Evolutionary conservation across 2,329 filamentous ascomycete genomes (phyloP), one percentile per base, ranked within the genome.

Genomic region (Kalmusia sp.): DNA sequence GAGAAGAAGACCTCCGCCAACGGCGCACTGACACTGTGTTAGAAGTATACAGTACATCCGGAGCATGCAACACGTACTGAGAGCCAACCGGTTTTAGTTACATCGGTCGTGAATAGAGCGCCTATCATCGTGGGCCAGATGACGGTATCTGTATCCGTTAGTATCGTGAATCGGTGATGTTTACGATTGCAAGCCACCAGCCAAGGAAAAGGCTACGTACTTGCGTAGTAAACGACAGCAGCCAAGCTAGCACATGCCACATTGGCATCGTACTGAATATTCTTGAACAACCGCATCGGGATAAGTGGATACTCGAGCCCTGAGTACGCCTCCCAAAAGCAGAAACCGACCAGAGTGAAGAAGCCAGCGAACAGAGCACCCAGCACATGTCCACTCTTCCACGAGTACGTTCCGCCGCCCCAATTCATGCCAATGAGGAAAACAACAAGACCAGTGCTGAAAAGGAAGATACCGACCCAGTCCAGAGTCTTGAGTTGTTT

Each of bases 401-500:
- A 77, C 3, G 71, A 61, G 51, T 71, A 74, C 19, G 62, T 54
- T 2, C 58, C 64, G n/a, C 73, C 73, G 7, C 72, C 73, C 71
- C 70, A 80, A 21, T 76, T 78, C 49, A 82, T 68, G 4, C 79
- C 79, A 56, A 82, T 76, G 7, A 82, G 66, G 49, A 81, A 75
- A 0, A 81, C 65, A 4, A 76, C 76, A 2, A 80, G 74, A 3
- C 79, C 78, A 4, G 72, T 72, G 7, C 75, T 77, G 69, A 76
- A 81, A 33, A 82, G 69, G 58, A 79, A 72, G 31, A 79, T 76
- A 3, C 79, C 79, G 30, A 78, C 43, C 61, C 78, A 81, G 59
- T 81, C 82, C 11, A 84, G 70, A 12, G 62, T 63, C 49, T 66
- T 70, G 39, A 72, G 58, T 38, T 71, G 72, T 25, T 62, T 71